Evolutionary conservation across 306 rosid species (phyloP), one percentile per base, ranked within the genome.

Genomic region (Carpinus fangiana): DNA sequence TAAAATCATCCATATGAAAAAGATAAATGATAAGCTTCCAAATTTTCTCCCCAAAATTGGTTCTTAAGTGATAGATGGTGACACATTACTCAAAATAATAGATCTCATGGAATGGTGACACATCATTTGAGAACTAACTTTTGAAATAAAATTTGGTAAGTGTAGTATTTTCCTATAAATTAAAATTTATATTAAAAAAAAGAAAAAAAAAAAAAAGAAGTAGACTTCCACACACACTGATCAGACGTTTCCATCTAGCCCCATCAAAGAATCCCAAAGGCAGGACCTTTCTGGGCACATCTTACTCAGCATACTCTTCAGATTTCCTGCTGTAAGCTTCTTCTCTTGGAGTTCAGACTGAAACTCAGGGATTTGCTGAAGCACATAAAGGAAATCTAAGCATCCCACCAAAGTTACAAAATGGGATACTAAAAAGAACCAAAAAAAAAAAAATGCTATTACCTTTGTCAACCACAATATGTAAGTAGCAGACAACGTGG

Each of bases 401-500:
- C 77, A 77, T 28, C 31, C 4, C 61, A 66, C 73, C 16, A 38
- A 14, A 36, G 21, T 2, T 28, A 31, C 38, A 13, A 81, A 82
- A 76, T 54, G 43, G 60, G 62, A 55, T 51, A 48, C 26, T 59
- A 31, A 36, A 20, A 31, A 31, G 34, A 31, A 31, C 34, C 66
- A 38, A 41, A 2, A 21, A 74, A 78, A 74, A 70, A 41, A 28
- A 18, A 23, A 34, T 74, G 3, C 16, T 59, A 81, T 77, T 75
- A 92, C 98, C 91, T 82, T 85, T 57, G 76, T 78, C 87, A 92
- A 81, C 92, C 98, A 92, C 14, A 95, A 78, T 52, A 90, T 81
- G 82, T 87, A 92, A 50, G 88, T 74, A 50, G 92, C 86, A 43
- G 90, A 81, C 82, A 87, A 51, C 31, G 73, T 60, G 10, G 93